These are phyloP conservation scores for Leishmania amazonensis DNA, from an alignment of 208 protist species.

Conservation along the genomic window DNA sequence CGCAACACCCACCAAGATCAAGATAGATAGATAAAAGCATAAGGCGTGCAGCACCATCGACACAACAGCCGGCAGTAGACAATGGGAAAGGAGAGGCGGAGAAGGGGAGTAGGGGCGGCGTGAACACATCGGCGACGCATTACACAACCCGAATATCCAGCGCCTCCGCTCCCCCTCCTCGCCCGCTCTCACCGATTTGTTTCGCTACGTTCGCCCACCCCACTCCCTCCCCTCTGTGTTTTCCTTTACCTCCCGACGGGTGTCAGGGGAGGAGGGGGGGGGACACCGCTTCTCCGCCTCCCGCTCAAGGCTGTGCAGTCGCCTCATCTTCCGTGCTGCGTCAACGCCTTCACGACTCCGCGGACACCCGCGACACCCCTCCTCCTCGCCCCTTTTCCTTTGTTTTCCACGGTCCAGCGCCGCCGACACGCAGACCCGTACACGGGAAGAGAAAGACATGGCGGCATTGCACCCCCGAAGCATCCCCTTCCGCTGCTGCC, in stretches of 20 bases:
- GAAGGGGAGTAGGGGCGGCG: not conserved
- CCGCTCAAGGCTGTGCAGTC: too few relatives aligned
- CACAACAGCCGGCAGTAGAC: not conserved
- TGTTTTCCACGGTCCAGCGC: not conserved
- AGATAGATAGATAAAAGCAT: not conserved
- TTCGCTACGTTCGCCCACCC: too few relatives aligned
- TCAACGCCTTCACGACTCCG: too few relatives aligned
- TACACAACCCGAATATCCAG: not conserved
- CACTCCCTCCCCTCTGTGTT: not conserved
- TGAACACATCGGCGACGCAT: not conserved
- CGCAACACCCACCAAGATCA: not conserved
- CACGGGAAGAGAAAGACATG: not conserved
- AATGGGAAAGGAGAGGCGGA: not conserved
- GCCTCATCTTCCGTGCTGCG: too few relatives aligned
- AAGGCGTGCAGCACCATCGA: not conserved
- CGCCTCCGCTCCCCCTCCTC: not conserved
- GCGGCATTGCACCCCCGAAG: not conserved
- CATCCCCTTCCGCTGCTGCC: not conserved
- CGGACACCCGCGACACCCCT: too few relatives aligned
- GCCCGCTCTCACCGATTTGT: too few relatives aligned
- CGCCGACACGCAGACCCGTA: not conserved
- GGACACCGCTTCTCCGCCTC: too few relatives aligned
- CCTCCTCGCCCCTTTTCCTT: not conserved
- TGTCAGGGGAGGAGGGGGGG: too few relatives aligned
- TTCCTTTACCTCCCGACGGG: not conserved